These are phyloP conservation scores for Calonectria pseudoturangicola DNA, from an alignment of 2,329 filamentous ascomycete genomes.

Conservation along the genomic window DNA sequence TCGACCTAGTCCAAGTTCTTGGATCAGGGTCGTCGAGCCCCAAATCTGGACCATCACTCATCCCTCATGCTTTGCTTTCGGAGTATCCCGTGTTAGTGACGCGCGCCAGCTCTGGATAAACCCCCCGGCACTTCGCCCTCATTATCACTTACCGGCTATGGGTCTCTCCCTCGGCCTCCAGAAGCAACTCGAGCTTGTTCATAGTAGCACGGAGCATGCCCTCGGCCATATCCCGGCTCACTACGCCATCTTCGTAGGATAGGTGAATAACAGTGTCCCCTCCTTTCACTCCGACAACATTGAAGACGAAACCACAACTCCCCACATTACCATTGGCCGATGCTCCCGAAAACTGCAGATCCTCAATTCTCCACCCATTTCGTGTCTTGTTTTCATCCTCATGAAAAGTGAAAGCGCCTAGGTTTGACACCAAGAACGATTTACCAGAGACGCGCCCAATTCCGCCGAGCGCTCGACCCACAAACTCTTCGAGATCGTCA, in stretches of 20 bases:
- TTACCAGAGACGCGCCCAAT: constrained; percentile 33
- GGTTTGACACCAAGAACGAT: constrained; percentile 36
- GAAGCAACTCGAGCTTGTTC: constrained; percentile 39
- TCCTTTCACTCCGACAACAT: constrained; percentile 35
- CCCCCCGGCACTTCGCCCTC: constrained; percentile 11
- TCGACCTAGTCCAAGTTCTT: background rate
- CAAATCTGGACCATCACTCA: constrained; percentile 23
- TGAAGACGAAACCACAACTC: constrained; percentile 36
- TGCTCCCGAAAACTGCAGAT: constrained; percentile 40
- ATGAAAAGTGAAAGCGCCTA: constrained; percentile 34
- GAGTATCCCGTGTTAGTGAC: constrained; percentile 11
- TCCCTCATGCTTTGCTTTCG: constrained; percentile 14
- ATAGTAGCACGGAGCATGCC: constrained; percentile 30
- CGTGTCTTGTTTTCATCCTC: background rate
- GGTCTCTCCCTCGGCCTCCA: constrained; percentile 4
- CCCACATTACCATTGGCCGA: constrained; percentile 36
- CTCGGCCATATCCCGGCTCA: constrained; percentile 32
- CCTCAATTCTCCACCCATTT: constrained; percentile 33
- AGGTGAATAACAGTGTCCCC: constrained; percentile 35
- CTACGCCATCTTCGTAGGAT: constrained; percentile 39
- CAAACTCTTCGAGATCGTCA: constrained; percentile 37
- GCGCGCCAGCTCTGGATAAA: constrained; percentile 5
- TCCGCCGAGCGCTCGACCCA: constrained; percentile 23
- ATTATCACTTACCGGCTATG: constrained; percentile 4
- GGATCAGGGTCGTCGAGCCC: constrained; percentile 7